phyloP scores from a whole-genome alignment of 208 protist species.

The Tritrichomonas foetus region DNA sequence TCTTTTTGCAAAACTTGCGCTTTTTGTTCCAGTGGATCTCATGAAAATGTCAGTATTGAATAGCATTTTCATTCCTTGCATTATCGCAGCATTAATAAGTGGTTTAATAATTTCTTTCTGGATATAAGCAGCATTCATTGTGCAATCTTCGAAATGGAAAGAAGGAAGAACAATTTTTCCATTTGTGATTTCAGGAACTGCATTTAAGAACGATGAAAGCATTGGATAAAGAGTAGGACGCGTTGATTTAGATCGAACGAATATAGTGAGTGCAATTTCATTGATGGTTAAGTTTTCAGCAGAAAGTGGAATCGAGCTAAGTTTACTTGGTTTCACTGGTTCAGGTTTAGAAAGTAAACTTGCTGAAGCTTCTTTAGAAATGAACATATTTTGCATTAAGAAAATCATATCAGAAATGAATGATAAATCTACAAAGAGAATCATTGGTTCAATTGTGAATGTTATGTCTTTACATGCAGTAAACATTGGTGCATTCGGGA shows the following conservation, averaged over 20 bases:
- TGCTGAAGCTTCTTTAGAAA: no score
- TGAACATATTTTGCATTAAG: no score
- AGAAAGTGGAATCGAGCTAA: no score
- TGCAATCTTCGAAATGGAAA: background rate
- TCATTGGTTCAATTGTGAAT: background rate
- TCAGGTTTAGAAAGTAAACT: no score
- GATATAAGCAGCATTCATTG: background rate
- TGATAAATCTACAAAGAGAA: background rate
- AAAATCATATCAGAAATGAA: slow-evolving; percentile 36
- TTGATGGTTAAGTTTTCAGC: no score
- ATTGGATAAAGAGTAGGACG: background rate
- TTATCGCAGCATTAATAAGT: background rate
- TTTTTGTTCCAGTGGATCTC: background rate
- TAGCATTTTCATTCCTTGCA: background rate
- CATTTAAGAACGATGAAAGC: background rate
- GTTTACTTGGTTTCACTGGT: no score
- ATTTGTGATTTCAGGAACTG: background rate
- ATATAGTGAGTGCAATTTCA: no score
- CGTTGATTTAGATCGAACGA: no score
- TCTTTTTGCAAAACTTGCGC: background rate
- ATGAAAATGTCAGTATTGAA: background rate
- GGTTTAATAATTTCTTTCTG: background rate
- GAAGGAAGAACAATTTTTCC: background rate
- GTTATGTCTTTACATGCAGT: background rate
- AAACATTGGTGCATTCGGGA: background rate